Base-by-base conservation (phyloP, 2,329 filamentous ascomycete genomes). In the Ophiostoma ips region DNA sequence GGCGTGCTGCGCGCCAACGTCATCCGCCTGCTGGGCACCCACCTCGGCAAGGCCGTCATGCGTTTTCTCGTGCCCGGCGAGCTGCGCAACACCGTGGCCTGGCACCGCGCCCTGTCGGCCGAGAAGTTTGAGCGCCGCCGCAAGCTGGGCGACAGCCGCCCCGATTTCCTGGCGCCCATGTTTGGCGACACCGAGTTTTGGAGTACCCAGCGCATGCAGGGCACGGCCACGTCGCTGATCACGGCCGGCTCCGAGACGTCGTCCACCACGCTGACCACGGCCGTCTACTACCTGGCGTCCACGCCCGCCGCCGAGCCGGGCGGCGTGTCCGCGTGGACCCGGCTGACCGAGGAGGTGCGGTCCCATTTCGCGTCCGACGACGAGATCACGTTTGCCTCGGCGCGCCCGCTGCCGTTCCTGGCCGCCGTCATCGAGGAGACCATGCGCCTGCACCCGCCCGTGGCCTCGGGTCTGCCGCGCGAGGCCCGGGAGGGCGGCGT, bases 201-300 rank as follows among this genome's bases (percentile, higher is more conserved):
- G 45, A 41, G n/a, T 18, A 19, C 9, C 5, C 11, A 41, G 21
- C 49, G 49, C 43, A 35, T 53, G 16, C 35, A 31, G 19, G 49
- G 28, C 47, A 52, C 50, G 16, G 33, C 48, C 5, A 31, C 53
- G 16, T 55, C 63, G 12, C 56, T 68, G 3, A 61, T 75, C 30
- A 59, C 70, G 15, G 71, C 70, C 6, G 71, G 72, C 4, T 70
- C 68, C 3, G 72, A 76, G 56, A 76, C 72, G 8, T 73, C 71
- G 1, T 69, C 71, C 0, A 72, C 70, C 0, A 59, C 69, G 3
- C 61, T 75, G n/a, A 59, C 63, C 53, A 58, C 68, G 55, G 56
- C 62, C 53, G 55, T 61, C 0, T 74, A 64, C 52, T 58, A 68
- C 4, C 59, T 75, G 9, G 57, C 47, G 18, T 63, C 0, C 55